These are phyloP conservation scores for Rhizopus sp. DNA, from an alignment of 371 early-diverging fungal species.

Conservation along the genomic window DNA sequence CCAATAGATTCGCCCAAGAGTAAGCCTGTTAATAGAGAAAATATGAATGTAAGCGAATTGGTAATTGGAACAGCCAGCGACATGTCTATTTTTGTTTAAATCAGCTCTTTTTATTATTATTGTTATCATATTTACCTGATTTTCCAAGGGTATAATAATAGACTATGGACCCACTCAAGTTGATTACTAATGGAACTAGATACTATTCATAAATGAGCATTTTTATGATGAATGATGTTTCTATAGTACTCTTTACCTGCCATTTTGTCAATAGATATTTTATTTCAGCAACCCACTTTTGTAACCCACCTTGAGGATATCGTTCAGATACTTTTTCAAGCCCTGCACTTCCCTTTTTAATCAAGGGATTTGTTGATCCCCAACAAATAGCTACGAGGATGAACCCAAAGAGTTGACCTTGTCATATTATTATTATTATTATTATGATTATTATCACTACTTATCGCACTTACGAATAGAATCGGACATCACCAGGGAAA, in stretches of 20 bases:
- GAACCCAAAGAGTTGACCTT: conserved; percentile 31
- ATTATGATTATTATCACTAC: background rate
- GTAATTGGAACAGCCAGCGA: conserved; percentile 93
- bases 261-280: conserved; percentile 83
- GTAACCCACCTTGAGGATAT: conserved; percentile 49
- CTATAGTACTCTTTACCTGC: conserved; percentile 61
- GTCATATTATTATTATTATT: background rate
- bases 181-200: conserved; percentile 82
- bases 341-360: conserved; percentile 84
- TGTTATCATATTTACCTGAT: conserved; percentile 44
- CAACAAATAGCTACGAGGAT: conserved; percentile 83
- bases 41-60: conserved; percentile 86
- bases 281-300: conserved; percentile 68
- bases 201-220: conserved; percentile 49
- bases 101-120: too few relatives aligned
- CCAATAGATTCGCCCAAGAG: conserved; percentile 74
- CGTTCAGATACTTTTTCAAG: conserved; percentile 63
- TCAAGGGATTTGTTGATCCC: conserved; percentile 96
- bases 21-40: conserved; percentile 82
- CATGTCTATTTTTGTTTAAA: conserved; percentile 55
- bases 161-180: conserved; percentile 87
- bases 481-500: background rate
- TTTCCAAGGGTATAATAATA: conserved; percentile 91
- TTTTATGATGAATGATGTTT: background rate
- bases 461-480: background rate